Evolutionary conservation across 305 asterid species (phyloP).

Genomic region (Fraxinus sp.): DNA sequence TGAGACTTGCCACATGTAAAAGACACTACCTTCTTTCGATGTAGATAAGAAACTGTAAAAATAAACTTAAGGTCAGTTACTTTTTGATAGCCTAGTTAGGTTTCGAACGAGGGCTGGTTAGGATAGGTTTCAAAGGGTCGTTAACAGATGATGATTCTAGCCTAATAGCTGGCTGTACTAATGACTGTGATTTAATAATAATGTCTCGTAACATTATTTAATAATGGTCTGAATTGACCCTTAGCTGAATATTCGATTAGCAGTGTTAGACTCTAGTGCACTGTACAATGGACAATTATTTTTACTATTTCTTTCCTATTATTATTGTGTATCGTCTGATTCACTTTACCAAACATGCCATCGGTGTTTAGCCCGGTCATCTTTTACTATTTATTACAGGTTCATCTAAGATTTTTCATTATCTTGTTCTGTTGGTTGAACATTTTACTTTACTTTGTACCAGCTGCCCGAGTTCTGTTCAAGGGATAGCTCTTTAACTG

Average conservation of each 20-base stretch:
- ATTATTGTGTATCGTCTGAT: not conserved
- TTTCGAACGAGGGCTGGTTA: not conserved
- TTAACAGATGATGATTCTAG: not conserved
- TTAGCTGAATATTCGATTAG: not conserved
- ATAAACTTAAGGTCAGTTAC: not conserved
- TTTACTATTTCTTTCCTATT: not conserved
- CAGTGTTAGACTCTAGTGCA: not conserved
- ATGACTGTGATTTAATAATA: not conserved
- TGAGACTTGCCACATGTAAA: not conserved
- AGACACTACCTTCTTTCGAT: not conserved
- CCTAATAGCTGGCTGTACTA: not conserved
- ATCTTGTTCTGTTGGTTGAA: constrained; percentile 20
- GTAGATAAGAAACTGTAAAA: not conserved
- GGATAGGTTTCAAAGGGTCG: not conserved
- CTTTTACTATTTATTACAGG: not conserved
- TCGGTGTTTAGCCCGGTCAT: not conserved
- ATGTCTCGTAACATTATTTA: not conserved
- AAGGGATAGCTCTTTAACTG: constrained; percentile 68
- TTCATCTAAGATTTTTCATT: not conserved
- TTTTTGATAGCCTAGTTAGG: not conserved
- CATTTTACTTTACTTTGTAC: constrained; percentile 23
- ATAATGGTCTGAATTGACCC: not conserved
- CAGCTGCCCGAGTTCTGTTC: constrained; percentile 94
- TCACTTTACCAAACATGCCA: not conserved
- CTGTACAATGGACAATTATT: not conserved